Evolutionary conservation across 78 protist genomes (phyloP), one percentile per base, ranked within the genome.

Genomic region (Dictyostelium purpureum): DNA sequence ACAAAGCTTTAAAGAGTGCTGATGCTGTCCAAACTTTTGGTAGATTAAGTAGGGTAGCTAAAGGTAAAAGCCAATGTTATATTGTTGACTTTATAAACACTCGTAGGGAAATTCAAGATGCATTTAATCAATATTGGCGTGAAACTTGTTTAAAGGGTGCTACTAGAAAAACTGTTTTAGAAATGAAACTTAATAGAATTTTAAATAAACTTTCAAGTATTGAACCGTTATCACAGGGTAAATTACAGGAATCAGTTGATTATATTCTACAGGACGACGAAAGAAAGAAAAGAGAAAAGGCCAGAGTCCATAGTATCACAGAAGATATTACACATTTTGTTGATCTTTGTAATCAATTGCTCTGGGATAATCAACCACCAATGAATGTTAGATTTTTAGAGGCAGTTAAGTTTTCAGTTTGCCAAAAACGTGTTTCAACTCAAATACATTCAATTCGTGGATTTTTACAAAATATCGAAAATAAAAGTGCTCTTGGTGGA

Each of bases 11-110:
- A 59, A 88, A 59, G 31, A 71, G 94, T 3, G 24, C 89, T 0
- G 63, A 67, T 76, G 83, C 88, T 0, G 88, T 88, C 24, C 94
- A 88, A 65, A 88, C 94, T 12, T 38, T 88, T 18, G 94, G 94
- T 42, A 75, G 94, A 35, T 56, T 88, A 6, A 76, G 81, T 45
- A 26, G 94, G 4, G 70, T 47, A 5, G 76, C 78, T 4, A 42
- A 45, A 16, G 94, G 87, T 19, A 88, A 88, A 49, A 40, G 18
- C 4, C 70, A 54, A 11, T 28, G 70, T 3, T 88, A 79, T 56
- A 77, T 88, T 1, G 94, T 88, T 14, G 94, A 88, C 31, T 88
- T 88, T 70, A 43, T 85, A 35, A 85, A 85, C 59, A 66, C 73
- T 4, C 33, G 92, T 33, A 24, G 47, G 40, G 92, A 85, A 0